phyloP scores from a whole-genome alignment of 164 flowering plant genomes.

The Paratinospora sagittata region DNA sequence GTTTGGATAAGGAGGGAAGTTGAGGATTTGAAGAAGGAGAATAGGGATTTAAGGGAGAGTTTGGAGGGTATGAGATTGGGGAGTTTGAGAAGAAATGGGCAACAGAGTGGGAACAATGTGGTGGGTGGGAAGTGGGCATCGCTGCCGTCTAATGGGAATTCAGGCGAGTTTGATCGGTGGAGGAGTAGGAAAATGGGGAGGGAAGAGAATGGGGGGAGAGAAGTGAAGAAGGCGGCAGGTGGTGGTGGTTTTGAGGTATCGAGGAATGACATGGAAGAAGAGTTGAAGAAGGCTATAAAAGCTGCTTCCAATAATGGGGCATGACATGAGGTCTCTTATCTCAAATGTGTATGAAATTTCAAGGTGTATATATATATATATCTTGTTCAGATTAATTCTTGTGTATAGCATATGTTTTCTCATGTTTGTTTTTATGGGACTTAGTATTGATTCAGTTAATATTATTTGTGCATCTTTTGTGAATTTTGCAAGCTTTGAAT shows the following conservation, averaged over 20 bases:
- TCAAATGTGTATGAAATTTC: neutral
- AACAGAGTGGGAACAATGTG: slow-evolving; percentile 18
- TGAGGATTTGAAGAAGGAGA: slow-evolving; percentile 55
- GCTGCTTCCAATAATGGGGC: slow-evolving; percentile 56
- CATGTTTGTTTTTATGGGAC: neutral
- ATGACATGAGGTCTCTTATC: slow-evolving; percentile 11
- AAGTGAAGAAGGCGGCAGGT: slow-evolving; percentile 27
- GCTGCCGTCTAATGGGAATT: slow-evolving; percentile 13
- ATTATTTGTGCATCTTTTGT: neutral
- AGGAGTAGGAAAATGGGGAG: slow-evolving; percentile 35
- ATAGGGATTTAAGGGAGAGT: slow-evolving; percentile 55
- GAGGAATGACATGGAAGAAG: slow-evolving; percentile 46
- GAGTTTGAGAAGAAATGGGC: slow-evolving; percentile 39
- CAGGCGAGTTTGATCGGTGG: slow-evolving; percentile 47
- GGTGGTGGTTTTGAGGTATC: slow-evolving; percentile 10
- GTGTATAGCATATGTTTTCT: neutral
- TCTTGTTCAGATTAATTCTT: neutral
- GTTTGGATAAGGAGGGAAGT: slow-evolving; percentile 70
- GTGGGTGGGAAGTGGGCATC: slow-evolving; percentile 17
- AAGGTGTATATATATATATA: too few relatives aligned
- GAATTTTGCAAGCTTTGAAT: neutral
- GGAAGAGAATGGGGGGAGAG: slow-evolving; percentile 30
- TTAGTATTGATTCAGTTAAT: neutral
- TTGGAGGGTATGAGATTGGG: slow-evolving; percentile 41
- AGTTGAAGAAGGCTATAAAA: slow-evolving; percentile 69